A percentile compares a stretch with the other conserved stretches of the same genome.
Conservation (phyloP, 352 stramenopile species). For the Pythium brachiatum region DNA sequence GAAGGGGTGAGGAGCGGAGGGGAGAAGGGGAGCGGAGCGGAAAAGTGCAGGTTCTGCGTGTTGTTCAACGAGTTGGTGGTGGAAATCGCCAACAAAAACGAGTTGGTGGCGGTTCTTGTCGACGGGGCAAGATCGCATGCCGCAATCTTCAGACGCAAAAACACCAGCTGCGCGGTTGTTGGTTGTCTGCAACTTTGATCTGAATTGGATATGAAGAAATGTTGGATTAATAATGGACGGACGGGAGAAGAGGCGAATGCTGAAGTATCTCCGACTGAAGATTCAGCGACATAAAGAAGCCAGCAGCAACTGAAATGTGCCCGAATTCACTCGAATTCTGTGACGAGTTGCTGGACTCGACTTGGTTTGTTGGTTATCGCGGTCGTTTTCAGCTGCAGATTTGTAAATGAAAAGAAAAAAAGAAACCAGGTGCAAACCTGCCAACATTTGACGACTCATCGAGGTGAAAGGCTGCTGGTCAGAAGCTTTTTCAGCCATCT, state of each 20-base stretch:
- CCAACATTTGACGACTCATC: background rate
- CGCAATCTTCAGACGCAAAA: constrained; percentile 2
- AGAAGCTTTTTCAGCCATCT: background rate
- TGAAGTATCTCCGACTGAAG: background rate
- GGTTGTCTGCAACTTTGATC: background rate
- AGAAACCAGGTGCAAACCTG: background rate
- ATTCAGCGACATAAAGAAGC: background rate
- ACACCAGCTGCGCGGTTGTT: background rate
- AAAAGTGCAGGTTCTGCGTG: constrained; percentile 9
- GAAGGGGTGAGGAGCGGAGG: background rate
- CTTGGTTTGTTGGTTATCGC: background rate
- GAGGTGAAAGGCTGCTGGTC: background rate
- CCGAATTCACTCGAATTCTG: background rate
- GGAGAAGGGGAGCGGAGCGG: background rate
- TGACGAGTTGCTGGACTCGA: background rate
- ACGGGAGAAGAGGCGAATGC: background rate
- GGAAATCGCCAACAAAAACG: constrained; percentile 6
- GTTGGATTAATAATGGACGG: background rate
- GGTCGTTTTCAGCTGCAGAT: background rate
- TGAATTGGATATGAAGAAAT: background rate
- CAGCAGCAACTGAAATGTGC: background rate
- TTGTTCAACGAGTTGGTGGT: constrained; percentile 6
- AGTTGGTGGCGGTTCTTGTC: background rate
- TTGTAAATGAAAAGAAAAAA: background rate
- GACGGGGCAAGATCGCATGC: background rate